Evolutionary conservation across 106 monocot genomes (phyloP).

Genomic region (Allium cepa): DNA sequence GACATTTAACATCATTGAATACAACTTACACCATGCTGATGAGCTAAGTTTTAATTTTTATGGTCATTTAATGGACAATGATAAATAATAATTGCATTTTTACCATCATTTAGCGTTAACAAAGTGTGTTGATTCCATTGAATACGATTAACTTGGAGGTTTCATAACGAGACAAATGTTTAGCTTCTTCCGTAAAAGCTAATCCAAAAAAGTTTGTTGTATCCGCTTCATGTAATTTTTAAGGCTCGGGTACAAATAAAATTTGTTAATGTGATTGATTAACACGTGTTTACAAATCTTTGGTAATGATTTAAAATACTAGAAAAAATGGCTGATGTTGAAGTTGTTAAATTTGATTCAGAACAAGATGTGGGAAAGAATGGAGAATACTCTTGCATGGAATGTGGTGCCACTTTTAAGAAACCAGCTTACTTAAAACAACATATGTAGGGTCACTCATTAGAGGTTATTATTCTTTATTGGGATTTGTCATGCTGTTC

Average conservation of each 20-base stretch:
- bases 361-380: not conserved
- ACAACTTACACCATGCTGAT: no score
- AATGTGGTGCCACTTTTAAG: conserved; percentile 46
- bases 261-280: not conserved
- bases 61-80: no score
- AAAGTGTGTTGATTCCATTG: no score
- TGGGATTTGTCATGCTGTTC: no score
- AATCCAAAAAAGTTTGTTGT: not conserved
- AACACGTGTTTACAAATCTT: not conserved
- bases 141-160: not conserved
- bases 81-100: no score
- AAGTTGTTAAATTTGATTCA: not conserved
- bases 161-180: no score
- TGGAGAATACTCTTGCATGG: conserved; percentile 21
- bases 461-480: conserved; percentile 34
- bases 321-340: conserved; percentile 9
- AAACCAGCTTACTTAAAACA: conserved; percentile 80
- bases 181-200: not conserved
- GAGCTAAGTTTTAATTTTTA: no score
- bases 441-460: conserved; percentile 61
- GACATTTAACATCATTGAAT: no score
- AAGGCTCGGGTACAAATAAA: not conserved
- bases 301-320: not conserved
- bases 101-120: no score
- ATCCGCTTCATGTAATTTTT: not conserved